Evolutionary conservation across 2,329 filamentous ascomycete genomes (phyloP), one percentile per base, ranked within the genome.

Genomic region (Aspergillus latus): DNA sequence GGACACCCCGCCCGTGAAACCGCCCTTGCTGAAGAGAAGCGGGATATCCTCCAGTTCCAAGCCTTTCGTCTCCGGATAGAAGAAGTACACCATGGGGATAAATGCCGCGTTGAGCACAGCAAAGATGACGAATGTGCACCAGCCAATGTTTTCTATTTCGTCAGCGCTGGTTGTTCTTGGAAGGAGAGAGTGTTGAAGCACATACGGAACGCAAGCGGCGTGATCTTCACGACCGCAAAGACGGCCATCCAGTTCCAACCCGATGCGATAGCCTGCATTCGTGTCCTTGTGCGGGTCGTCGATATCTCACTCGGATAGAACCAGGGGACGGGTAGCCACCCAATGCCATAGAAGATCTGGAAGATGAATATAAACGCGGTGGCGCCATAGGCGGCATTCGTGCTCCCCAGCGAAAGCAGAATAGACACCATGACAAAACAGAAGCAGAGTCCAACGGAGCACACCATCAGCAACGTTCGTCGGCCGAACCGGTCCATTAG

Each of bases 21-120:
- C 63, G 0, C 63, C 54, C 50, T 63, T 60, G 15, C 37, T 44
- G 13, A 64, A 65, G 0, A 65, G 54, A 15, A 65, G 50, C 8
- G 62, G 59, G 3, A 88, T 84, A 64, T 88, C 85, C 63, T 88
- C 86, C 0, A 88, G 76, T 0, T 83, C 83, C 1, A 87, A 69
- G 0, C 84, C 78, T 66, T 86, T 87, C 0, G 85, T 88, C 69
- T 88, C 85, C 0, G 84, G 85, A 2, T 86, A 85, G 63, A 84
- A 80, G 66, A 85, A 84, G 74, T 81, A 88, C 43, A 87, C 81
- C 45, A 85, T 84, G 0, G 76, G 76, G 13, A 80, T 71, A 57
- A 67, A 65, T 8, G 55, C 45, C 15, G 52, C 49, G 56, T 59
- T 66, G 8, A 68, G 60, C 16, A 59, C 49, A 0, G 66, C 65